phyloP scores from a whole-genome alignment of 306 rosid species.

The Vigna nakashimae region DNA sequence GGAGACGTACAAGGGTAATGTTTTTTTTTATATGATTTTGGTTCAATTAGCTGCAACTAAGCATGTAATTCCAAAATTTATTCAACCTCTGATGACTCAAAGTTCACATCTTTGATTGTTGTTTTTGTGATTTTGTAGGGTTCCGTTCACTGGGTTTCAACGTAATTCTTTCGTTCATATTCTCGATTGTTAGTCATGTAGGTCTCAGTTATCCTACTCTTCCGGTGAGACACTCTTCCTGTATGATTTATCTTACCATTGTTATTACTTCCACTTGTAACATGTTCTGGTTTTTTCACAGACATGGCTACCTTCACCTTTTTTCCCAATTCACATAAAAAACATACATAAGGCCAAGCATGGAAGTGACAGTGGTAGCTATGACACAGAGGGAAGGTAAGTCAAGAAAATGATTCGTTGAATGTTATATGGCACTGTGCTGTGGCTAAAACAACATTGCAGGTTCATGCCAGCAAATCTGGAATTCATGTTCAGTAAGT shows the following conservation, averaged over 20 bases:
- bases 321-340: constrained; percentile 64
- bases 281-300: constrained; percentile 41
- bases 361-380: constrained; percentile 74
- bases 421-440: background rate
- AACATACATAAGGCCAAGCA: constrained; percentile 78
- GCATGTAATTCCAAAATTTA: too few species aligned
- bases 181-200: constrained; percentile 52
- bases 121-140: constrained; percentile 47
- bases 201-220: constrained; percentile 68
- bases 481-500: constrained; percentile 79
- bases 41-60: too few species aligned
- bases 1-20: constrained; percentile 71
- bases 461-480: constrained; percentile 77
- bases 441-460: constrained; percentile 34
- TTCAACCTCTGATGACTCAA: too few species aligned
- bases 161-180: constrained; percentile 54
- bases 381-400: constrained; percentile 88
- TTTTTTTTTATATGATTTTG: too few species aligned
- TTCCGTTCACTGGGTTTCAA: constrained; percentile 67
- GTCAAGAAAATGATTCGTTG: background rate
- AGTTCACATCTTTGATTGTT: background rate
- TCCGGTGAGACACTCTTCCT: constrained; percentile 59
- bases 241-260: background rate
- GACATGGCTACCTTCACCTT: constrained; percentile 87
- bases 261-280: constrained; percentile 7